phyloP scores from a whole-genome alignment of 441 rosid genomes.

The Jatropha podagrica region DNA sequence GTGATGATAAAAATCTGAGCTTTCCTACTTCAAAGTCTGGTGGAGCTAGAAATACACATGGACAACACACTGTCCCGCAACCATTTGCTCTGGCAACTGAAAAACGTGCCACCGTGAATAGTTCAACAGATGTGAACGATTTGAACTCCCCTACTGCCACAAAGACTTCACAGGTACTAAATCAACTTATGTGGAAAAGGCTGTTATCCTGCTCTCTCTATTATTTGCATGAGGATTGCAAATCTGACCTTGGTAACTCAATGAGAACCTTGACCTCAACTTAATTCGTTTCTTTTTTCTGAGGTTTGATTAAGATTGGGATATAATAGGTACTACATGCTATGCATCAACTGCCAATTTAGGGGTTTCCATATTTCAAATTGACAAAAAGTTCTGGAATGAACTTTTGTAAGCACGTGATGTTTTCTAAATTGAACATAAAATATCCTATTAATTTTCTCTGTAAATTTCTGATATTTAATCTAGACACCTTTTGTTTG shows the following conservation, averaged over 20 bases:
- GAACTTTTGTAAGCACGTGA: background rate
- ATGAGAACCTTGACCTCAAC: background rate
- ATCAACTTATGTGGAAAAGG: background rate
- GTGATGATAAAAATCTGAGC: conserved; percentile 26
- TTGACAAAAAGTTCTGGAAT: background rate
- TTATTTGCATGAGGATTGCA: background rate
- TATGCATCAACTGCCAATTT: background rate
- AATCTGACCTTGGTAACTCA: background rate
- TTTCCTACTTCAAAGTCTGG: conserved; percentile 32
- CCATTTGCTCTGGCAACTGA: conserved; percentile 55
- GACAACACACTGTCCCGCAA: conserved; percentile 29
- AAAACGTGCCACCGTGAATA: conserved; percentile 39
- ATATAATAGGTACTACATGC: background rate
- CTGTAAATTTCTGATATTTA: background rate
- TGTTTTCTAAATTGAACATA: conserved; percentile 4
- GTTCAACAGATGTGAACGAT: conserved; percentile 35
- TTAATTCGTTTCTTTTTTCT: background rate
- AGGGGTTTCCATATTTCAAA: background rate
- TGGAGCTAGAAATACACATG: conserved; percentile 20
- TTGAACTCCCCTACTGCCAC: conserved; percentile 39
- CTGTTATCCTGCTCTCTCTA: background rate
- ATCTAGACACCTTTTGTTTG: background rate
- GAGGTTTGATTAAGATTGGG: background rate
- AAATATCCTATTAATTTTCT: background rate
- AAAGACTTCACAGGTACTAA: conserved; percentile 61